phyloP scores from a whole-genome alignment of 2,329 filamentous ascomycete genomes.

The Sporothrix protearum region DNA sequence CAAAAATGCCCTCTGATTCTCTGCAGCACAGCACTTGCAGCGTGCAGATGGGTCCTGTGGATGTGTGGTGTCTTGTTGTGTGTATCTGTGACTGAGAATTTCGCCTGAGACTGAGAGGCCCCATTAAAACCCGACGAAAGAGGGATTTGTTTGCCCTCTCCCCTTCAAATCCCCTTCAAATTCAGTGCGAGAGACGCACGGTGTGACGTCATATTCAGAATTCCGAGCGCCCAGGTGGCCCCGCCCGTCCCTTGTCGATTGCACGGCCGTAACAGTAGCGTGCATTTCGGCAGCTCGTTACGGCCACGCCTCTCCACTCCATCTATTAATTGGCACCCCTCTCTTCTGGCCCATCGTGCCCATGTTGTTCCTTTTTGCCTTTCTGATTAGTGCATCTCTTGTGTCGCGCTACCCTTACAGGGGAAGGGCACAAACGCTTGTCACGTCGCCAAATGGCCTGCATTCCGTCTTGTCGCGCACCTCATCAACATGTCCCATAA shows the following conservation, averaged over 20 bases:
- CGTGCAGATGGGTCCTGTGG: neutral
- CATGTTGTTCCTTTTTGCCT: neutral
- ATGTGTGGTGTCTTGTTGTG: neutral
- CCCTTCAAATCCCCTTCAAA: neutral
- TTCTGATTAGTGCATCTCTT: neutral
- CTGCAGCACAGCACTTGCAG: neutral
- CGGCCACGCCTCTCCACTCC: slow-evolving; percentile 14
- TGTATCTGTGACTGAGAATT: neutral
- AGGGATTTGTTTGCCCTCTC: neutral
- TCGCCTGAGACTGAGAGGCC: neutral
- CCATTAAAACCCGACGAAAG: neutral
- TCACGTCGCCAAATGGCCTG: neutral
- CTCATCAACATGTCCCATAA: neutral
- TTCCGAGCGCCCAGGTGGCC: neutral
- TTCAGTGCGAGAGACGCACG: neutral
- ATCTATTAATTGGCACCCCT: neutral
- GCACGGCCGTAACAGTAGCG: slow-evolving; percentile 17
- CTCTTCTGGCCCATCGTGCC: neutral
- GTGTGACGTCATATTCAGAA: slow-evolving; percentile 20
- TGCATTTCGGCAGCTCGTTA: neutral
- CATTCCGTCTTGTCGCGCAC: neutral
- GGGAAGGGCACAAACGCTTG: neutral
- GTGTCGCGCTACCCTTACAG: neutral
- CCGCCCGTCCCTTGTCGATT: slow-evolving; percentile 12
- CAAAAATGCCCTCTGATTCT: neutral